Base-by-base conservation (phyloP, 352 stramenopile species). In the Globisporangium parvum region DNA sequence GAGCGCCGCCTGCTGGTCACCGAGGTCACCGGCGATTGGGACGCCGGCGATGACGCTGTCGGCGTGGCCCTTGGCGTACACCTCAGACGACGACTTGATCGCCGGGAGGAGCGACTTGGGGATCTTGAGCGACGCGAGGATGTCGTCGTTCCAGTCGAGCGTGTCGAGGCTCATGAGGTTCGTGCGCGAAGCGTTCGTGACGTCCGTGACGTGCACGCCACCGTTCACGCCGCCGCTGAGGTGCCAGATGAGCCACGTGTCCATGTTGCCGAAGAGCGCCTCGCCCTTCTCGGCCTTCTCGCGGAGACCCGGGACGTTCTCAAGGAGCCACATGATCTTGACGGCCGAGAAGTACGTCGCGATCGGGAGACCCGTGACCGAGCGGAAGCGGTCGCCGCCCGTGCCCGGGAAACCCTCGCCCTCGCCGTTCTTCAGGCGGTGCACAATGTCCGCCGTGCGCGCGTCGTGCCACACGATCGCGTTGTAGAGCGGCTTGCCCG, bases 391-490 rank as follows among this genome's bases (percentile, higher is more conserved):
- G 69, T 91, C 78, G 23, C 39, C 59, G 20, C 79, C 80, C 20
- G 70, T 70, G 52, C 72, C 75, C 12, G 68, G 26, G 54, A 88
- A 87, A 20, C 73, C 75, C 23, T 73, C 63, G 37, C 74, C 74
- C 42, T 85, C 68, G 37, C 77, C 76, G 62, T 83, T 83, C 63
- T 87, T 87, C 11, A 89, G 61, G 24, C 73, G 74, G 63, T 92
- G 74, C 35, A 92, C 82, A 60, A 99, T 98, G 54, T 80, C 66
- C n/a, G 79, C 75, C 6, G 96, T 99, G 35, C 97, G 85, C 45
- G 85, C 93, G 66, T 99, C 96, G 71, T 99, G 97, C 97, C 97
- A 99, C 21, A 99, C 96, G 63, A 99, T 98, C 31, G 97, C 96
- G 69, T 98, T 98, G 75, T 98, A 95, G 46, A 98, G 91, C n/a